A percentile compares a stretch with the other conserved stretches of the same genome.
These are phyloP conservation scores for Ustilago shanxiensis DNA, from an alignment of 1,284 basidiomycete genomes.

Conservation along the genomic window DNA sequence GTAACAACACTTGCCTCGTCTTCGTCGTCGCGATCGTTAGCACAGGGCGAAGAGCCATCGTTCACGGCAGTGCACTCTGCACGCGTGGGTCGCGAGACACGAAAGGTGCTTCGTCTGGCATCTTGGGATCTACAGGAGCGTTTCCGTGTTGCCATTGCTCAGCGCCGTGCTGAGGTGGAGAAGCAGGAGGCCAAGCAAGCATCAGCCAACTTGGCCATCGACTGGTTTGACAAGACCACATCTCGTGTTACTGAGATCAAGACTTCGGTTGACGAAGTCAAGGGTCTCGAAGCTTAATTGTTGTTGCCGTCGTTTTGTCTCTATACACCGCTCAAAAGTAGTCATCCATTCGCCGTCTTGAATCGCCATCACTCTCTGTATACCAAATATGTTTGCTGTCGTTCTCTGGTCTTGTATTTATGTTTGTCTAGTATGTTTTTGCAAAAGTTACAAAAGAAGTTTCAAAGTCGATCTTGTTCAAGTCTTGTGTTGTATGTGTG, in stretches of 20 bases:
- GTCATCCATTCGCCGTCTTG: not conserved
- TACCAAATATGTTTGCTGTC: not conserved
- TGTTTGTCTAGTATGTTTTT: constrained; percentile 9
- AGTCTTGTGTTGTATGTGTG: too few species aligned
- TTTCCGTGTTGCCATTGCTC: constrained; percentile 83
- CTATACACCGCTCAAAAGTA: constrained; percentile 2
- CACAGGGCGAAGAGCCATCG: constrained; percentile 27
- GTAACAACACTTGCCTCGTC: constrained; percentile 6
- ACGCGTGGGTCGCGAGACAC: constrained; percentile 85
- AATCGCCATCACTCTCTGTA: constrained; percentile 1
- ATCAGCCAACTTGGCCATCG: constrained; percentile 52
- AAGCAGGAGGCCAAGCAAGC: constrained; percentile 62
- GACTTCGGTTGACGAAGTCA: constrained; percentile 34
- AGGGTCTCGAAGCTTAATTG: constrained; percentile 28
- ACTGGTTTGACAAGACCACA: constrained; percentile 58
- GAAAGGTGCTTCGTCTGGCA: constrained; percentile 93
- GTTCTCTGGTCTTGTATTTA: constrained; percentile 1
- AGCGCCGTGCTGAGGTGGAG: constrained; percentile 75
- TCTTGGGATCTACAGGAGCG: constrained; percentile 90
- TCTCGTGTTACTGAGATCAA: constrained; percentile 28
- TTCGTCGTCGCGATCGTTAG: constrained; percentile 7
- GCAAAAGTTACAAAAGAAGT: not conserved
- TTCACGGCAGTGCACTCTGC: constrained; percentile 81
- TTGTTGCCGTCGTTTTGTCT: not conserved
- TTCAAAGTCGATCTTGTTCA: too few species aligned